Evolutionary conservation across 495 filamentous ascomycete genomes (phyloP).

Genomic region (Alectoria sarmentosa): DNA sequence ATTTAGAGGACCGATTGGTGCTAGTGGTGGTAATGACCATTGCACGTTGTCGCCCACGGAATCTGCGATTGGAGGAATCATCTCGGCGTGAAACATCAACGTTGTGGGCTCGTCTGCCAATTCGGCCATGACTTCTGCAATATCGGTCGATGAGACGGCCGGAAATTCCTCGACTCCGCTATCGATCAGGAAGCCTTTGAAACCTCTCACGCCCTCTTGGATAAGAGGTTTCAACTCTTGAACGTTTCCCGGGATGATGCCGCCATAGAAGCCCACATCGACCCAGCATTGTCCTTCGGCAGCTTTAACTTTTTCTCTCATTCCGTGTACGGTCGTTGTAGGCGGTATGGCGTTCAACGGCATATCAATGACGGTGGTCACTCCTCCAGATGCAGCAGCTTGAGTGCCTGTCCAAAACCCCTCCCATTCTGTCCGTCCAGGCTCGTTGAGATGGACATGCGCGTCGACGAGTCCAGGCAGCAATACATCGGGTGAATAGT

Average conservation of each 20-base stretch:
- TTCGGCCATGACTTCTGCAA: slow-evolving; percentile 69
- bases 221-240: slow-evolving; percentile 74
- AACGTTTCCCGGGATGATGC: slow-evolving; percentile 86
- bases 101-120: slow-evolving; percentile 74
- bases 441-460: slow-evolving; percentile 97
- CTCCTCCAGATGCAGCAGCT: slow-evolving; percentile 91
- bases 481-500: slow-evolving; percentile 81
- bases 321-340: slow-evolving; percentile 77
- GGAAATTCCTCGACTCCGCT: slow-evolving; percentile 97
- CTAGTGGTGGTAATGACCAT: slow-evolving; percentile 61
- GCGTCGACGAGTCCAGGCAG: slow-evolving; percentile 93
- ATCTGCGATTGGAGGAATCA: slow-evolving; percentile 81
- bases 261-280: slow-evolving; percentile 97
- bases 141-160: slow-evolving; percentile 71
- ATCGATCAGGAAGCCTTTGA: slow-evolving; percentile 97
- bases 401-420: slow-evolving; percentile 91
- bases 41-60: slow-evolving; percentile 78
- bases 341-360: slow-evolving; percentile 95
- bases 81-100: slow-evolving; percentile 98
- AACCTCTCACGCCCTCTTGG: slow-evolving; percentile 79
- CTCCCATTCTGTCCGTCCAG: slow-evolving; percentile 97
- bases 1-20: slow-evolving; percentile 66
- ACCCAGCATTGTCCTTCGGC: slow-evolving; percentile 93
- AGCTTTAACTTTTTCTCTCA: slow-evolving; percentile 79
- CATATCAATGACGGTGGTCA: slow-evolving; percentile 99